Conservation (phyloP, 2,329 filamentous ascomycete species). For the Fusarium nematophilum region DNA sequence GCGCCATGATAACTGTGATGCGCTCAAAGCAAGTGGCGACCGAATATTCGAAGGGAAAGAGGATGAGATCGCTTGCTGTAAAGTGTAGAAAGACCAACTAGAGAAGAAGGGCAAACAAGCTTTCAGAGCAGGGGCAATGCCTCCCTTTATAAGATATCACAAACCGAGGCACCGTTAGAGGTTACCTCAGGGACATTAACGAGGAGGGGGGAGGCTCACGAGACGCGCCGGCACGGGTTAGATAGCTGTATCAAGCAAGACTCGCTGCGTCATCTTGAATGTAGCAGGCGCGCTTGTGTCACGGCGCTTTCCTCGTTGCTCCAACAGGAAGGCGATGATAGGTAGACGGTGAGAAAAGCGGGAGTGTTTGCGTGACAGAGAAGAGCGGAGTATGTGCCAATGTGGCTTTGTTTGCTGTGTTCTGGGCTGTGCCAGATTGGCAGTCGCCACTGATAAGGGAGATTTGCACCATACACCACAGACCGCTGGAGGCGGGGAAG, state of each 20-base stretch:
- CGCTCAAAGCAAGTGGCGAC: not conserved
- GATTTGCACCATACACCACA: slow-evolving; percentile 37
- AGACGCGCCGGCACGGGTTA: slow-evolving; percentile 33
- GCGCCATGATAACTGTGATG: slow-evolving; percentile 59
- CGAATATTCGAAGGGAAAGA: not conserved
- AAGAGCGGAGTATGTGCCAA: not conserved
- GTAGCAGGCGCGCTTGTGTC: slow-evolving; percentile 22
- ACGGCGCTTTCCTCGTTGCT: slow-evolving; percentile 31
- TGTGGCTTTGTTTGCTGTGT: not conserved
- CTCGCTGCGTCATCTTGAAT: slow-evolving; percentile 32
- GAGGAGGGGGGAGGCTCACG: slow-evolving; percentile 22
- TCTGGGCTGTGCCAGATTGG: not conserved
- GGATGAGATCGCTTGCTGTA: not conserved
- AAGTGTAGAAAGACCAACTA: not conserved
- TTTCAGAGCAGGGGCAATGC: slow-evolving; percentile 8
- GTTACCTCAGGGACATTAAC: not conserved
- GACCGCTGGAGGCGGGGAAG: slow-evolving; percentile 38
- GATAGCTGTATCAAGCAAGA: slow-evolving; percentile 33
- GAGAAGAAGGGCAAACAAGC: not conserved
- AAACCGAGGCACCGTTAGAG: slow-evolving; percentile 30
- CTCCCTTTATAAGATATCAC: slow-evolving; percentile 26
- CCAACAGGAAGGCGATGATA: slow-evolving; percentile 30
- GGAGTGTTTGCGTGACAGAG: slow-evolving; percentile 5
- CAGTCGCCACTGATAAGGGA: slow-evolving; percentile 43
- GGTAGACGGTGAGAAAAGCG: slow-evolving; percentile 24